phyloP scores from a whole-genome alignment of 495 filamentous ascomycete species.

The Penicillium maclennaniae region DNA sequence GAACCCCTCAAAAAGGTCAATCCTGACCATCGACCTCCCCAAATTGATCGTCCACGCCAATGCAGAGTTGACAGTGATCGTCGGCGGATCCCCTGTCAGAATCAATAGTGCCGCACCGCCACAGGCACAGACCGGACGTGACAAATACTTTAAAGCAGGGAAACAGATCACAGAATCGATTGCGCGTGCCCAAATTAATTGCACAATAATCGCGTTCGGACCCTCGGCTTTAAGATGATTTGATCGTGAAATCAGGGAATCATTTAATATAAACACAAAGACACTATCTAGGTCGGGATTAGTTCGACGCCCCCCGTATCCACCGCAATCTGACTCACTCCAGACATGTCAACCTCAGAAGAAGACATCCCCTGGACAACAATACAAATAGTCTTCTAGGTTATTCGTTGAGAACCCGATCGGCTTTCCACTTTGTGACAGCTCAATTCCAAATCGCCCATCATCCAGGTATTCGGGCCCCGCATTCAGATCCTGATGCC shows the following conservation, averaged over 20 bases:
- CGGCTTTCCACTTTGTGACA: constrained; percentile 6
- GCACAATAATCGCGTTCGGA: not conserved
- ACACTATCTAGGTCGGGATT: not conserved
- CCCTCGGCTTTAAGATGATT: no score
- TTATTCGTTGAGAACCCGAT: not conserved
- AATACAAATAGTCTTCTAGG: constrained; percentile 8
- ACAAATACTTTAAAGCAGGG: constrained; percentile 20
- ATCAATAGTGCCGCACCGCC: constrained; percentile 31
- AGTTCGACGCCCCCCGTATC: not conserved
- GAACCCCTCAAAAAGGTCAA: not conserved
- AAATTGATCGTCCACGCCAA: constrained; percentile 10
- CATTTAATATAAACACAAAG: not conserved
- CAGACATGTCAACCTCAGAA: constrained; percentile 15
- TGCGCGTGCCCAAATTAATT: not conserved
- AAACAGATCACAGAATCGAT: not conserved
- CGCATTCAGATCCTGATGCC: not conserved
- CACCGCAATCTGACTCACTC: constrained; percentile 9
- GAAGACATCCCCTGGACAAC: not conserved
- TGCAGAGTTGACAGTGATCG: constrained; percentile 20
- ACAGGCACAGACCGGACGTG: constrained; percentile 21
- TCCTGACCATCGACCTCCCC: not conserved
- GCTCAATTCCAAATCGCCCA: not conserved
- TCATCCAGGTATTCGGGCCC: constrained; percentile 4
- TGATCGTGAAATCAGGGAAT: not conserved
- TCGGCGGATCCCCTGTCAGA: constrained; percentile 14